Percentiles rank a stretch among this genome's conserved stretches.
Conservation (phyloP, 345 rosid genomes). For the Corymbia maculata region DNA sequence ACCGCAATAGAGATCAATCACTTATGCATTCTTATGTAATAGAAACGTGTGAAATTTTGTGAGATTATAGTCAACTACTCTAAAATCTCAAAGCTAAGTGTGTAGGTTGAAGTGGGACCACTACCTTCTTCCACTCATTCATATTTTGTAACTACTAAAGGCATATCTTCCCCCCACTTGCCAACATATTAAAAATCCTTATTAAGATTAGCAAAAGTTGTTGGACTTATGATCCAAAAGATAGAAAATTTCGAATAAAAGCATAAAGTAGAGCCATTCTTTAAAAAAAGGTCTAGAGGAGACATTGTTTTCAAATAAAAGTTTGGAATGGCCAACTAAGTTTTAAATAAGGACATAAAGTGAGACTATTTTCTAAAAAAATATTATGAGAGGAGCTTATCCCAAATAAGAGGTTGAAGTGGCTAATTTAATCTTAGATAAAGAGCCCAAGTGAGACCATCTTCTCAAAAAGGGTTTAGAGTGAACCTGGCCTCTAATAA, state of each 20-base stretch:
- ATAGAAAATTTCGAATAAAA: neutral
- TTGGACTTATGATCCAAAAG: neutral
- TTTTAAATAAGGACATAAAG: neutral
- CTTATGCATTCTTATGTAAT: neutral
- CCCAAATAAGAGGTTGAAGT: neutral
- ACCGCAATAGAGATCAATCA: neutral
- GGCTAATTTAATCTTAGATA: neutral
- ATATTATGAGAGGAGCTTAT: neutral
- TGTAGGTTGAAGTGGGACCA: neutral
- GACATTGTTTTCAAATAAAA: neutral
- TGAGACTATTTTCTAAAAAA: neutral
- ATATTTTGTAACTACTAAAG: neutral
- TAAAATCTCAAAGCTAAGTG: neutral
- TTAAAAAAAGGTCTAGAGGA: neutral
- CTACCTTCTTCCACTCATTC: neutral
- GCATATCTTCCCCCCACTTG: neutral
- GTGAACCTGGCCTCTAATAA: neutral
- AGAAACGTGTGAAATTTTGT: neutral
- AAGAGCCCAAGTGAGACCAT: neutral
- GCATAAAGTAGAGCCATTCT: neutral
- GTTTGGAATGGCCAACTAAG: neutral
- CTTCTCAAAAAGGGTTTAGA: neutral
- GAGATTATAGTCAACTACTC: fast-evolving
- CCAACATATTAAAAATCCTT: neutral
- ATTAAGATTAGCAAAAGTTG: neutral